phyloP scores from a whole-genome alignment of 768 basidiomycete genomes.

The Leccinum fibrillosum region DNA sequence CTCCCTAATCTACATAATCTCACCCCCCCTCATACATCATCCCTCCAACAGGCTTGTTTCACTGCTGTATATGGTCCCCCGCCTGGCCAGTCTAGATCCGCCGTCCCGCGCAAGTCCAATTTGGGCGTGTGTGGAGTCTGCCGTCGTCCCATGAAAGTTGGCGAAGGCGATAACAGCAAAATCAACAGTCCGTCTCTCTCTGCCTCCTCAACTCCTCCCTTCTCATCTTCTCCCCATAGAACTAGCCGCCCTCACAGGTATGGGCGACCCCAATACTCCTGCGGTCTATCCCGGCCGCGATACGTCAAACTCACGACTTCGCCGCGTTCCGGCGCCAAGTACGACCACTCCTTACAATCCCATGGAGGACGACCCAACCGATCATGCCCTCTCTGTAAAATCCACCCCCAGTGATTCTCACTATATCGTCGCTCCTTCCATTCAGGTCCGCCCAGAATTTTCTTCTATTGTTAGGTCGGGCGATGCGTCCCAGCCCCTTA shows the following conservation, averaged over 20 bases:
- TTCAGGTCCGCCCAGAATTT: slow-evolving; percentile 93
- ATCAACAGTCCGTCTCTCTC: slow-evolving; percentile 74
- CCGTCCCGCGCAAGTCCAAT: slow-evolving; percentile 67
- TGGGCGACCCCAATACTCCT: slow-evolving; percentile 59
- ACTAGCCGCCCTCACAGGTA: slow-evolving; percentile 89
- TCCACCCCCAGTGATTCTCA: slow-evolving; percentile 46
- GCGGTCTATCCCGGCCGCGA: slow-evolving; percentile 70
- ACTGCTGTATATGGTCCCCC: slow-evolving; percentile 94
- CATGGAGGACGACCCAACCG: slow-evolving; percentile 83
- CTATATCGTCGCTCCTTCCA: slow-evolving; percentile 88
- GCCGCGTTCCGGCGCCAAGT: slow-evolving; percentile 21
- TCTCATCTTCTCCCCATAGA: slow-evolving; percentile 48
- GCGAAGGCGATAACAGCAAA: slow-evolving; percentile 76
- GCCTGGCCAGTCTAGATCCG: slow-evolving; percentile 50
- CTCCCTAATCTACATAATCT: background rate
- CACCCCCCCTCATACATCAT: slow-evolving; percentile 5
- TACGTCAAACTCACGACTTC: slow-evolving; percentile 38
- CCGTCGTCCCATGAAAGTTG: slow-evolving; percentile 93
- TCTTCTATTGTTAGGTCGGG: slow-evolving; percentile 69
- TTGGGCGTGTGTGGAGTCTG: slow-evolving; percentile 97
- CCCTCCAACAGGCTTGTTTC: slow-evolving; percentile 78
- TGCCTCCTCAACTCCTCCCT: background rate
- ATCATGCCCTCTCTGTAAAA: slow-evolving; percentile 50
- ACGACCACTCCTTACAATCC: slow-evolving; percentile 51
- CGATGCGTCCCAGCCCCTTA: slow-evolving; percentile 77